Percentiles rank a stretch among this genome's conserved stretches.
Evolutionary conservation across 2,329 filamentous ascomycete genomes (phyloP).

Genomic region (Fusarium pseudonygamai): DNA sequence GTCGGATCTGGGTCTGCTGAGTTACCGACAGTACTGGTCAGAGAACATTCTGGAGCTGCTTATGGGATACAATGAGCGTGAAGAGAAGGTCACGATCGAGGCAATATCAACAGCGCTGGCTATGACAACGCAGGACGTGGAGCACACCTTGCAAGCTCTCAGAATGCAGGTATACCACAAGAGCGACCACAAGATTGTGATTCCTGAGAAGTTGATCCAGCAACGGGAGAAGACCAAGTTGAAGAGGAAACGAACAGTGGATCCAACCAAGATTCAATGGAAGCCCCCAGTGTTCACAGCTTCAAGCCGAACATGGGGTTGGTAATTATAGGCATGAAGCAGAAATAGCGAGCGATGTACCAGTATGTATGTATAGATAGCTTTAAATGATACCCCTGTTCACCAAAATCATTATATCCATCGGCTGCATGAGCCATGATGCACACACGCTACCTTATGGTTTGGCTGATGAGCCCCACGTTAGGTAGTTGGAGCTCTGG

Average conservation of each 20-base stretch:
- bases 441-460: background rate
- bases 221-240: conserved; percentile 81
- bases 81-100: conserved; percentile 84
- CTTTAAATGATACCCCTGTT: conserved; percentile 37
- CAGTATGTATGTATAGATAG: conserved; percentile 4
- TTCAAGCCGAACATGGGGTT: conserved; percentile 92
- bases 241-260: conserved; percentile 81
- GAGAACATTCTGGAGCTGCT: conserved; percentile 91
- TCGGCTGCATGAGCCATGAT: background rate
- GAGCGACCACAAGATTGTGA: conserved; percentile 94
- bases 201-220: conserved; percentile 84
- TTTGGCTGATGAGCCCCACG: conserved; percentile 14
- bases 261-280: conserved; percentile 85
- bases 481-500: background rate
- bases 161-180: conserved; percentile 97
- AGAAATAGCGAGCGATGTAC: conserved; percentile 2
- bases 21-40: conserved; percentile 97
- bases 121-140: conserved; percentile 97
- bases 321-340: conserved; percentile 61
- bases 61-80: conserved; percentile 73
- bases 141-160: conserved; percentile 91
- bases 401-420: background rate
- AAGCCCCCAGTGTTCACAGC: conserved; percentile 96
- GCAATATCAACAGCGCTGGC: conserved; percentile 80
- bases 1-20: conserved; percentile 89